These are phyloP conservation scores for Corylus avellana DNA, from an alignment of 306 rosid genomes.

Conservation along the genomic window DNA sequence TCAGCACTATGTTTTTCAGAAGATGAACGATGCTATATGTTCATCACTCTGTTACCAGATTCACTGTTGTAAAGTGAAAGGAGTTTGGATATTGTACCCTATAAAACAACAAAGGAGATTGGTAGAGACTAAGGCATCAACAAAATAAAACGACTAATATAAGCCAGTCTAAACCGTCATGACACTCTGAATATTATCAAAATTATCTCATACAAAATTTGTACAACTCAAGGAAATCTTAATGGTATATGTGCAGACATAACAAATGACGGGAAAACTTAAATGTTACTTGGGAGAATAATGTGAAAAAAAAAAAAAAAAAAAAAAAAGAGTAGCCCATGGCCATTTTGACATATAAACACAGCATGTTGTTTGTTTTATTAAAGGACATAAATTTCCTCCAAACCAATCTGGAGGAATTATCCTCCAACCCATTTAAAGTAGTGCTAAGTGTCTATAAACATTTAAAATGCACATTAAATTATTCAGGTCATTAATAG, in stretches of 20 bases:
- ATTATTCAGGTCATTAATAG: too few relatives aligned
- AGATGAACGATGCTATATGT: not conserved
- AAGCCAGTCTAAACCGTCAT: not conserved
- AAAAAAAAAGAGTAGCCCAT: not conserved
- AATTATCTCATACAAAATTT: not conserved
- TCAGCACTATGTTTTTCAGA: not conserved
- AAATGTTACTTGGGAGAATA: not conserved
- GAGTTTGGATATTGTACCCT: too few relatives aligned
- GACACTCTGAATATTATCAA: not conserved
- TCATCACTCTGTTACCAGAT: not conserved
- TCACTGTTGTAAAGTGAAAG: too few relatives aligned
- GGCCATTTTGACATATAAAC: not conserved
- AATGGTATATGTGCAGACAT: not conserved
- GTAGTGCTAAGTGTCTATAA: too few relatives aligned
- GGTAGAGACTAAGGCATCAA: not conserved
- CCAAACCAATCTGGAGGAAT: too few relatives aligned
- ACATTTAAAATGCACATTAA: too few relatives aligned
- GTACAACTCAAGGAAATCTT: not conserved
- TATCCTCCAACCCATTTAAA: too few relatives aligned
- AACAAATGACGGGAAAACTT: not conserved
- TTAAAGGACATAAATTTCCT: too few relatives aligned
- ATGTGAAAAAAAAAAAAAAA: not conserved
- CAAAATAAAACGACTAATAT: not conserved
- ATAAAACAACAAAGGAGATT: too few relatives aligned
- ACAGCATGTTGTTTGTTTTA: not conserved